phyloP scores from a whole-genome alignment of 306 rosid species.

The Fragaria vesca region DNA sequence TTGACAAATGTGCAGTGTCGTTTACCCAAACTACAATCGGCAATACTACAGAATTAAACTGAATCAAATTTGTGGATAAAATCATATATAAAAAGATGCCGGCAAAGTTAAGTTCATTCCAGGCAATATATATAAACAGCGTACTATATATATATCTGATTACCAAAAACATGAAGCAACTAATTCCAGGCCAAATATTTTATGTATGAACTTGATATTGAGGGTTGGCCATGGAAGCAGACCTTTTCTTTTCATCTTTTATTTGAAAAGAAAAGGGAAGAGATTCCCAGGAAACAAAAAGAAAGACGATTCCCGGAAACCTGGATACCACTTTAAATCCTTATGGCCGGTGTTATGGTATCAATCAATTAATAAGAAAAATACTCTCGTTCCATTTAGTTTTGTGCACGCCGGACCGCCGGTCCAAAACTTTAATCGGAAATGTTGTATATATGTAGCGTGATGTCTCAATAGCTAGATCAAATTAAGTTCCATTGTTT shows the following conservation, averaged over 20 bases:
- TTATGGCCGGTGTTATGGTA: conserved; percentile 2
- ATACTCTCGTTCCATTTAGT: not conserved
- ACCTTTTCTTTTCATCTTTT: conserved; percentile 7
- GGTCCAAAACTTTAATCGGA: not conserved
- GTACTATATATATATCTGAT: not conserved
- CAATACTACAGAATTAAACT: not conserved
- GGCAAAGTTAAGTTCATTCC: not conserved
- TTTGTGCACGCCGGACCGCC: not conserved
- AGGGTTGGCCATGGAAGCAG: not conserved
- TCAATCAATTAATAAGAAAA: not conserved
- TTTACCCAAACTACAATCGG: not conserved
- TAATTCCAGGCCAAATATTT: not conserved
- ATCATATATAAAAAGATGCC: not conserved
- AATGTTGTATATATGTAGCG: not conserved
- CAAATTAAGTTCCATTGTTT: too few species aligned
- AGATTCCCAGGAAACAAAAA: conserved; percentile 11
- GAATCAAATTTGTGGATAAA: not conserved
- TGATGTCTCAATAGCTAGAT: too few species aligned
- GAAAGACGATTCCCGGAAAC: conserved; percentile 23
- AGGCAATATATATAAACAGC: not conserved
- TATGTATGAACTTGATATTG: not conserved
- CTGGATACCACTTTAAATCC: conserved; percentile 18
- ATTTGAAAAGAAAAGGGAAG: not conserved
- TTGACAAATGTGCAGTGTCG: not conserved
- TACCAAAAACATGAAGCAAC: not conserved